Percentiles rank a stretch among this genome's conserved stretches.
Evolutionary conservation across 805 yeast genomes (phyloP).

Genomic region (Saturnispora silvae): DNA sequence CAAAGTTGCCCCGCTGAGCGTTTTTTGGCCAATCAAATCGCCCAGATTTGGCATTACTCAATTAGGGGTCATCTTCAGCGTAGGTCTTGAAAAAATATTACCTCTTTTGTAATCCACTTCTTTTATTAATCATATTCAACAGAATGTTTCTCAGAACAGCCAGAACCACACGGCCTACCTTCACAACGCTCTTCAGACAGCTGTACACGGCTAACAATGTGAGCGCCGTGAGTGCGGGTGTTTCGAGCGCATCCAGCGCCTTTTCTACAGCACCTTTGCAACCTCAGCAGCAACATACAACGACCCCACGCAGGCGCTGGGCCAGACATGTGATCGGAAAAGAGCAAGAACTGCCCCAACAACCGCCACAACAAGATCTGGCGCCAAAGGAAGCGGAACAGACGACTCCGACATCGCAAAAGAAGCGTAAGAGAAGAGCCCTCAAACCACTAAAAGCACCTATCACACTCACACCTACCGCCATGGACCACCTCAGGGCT

Average conservation of each 20-base stretch:
- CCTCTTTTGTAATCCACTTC: background rate
- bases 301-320: constrained; percentile 19
- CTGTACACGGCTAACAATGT: constrained; percentile 1
- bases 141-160: constrained; percentile 2
- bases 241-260: constrained; percentile 4
- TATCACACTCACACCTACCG: constrained; percentile 67
- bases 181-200: background rate
- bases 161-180: background rate
- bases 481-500: constrained; percentile 57
- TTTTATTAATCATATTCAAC: background rate
- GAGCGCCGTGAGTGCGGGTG: background rate
- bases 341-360: constrained; percentile 3
- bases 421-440: constrained; percentile 39
- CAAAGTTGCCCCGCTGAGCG: background rate
- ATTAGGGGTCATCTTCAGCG: background rate
- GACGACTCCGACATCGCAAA: constrained; percentile 10
- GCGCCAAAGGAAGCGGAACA: constrained; percentile 3
- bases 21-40: background rate
- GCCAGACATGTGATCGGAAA: constrained; percentile 23
- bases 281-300: background rate
- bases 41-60: background rate
- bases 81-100: too few relatives aligned
- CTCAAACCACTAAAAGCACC: constrained; percentile 85
- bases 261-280: constrained; percentile 2
- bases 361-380: constrained; percentile 1